A percentile compares a stretch with the other conserved stretches of the same genome.
Evolutionary conservation across 2,329 filamentous ascomycete genomes (phyloP).

Genomic region (Ilyonectria mors-panacis): DNA sequence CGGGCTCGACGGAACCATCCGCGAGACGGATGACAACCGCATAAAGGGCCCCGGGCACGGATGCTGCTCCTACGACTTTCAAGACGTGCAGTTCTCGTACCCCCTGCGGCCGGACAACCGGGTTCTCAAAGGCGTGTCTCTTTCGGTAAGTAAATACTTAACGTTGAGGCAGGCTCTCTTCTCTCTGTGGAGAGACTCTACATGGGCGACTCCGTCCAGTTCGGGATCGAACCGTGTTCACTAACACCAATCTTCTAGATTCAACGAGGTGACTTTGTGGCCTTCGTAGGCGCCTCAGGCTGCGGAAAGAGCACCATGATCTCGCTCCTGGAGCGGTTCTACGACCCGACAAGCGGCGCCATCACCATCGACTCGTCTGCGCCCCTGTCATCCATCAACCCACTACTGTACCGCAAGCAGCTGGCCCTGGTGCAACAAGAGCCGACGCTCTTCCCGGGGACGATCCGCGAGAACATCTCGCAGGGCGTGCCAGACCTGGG

Average conservation of each 20-base stretch:
- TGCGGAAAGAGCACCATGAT: conserved; percentile 74
- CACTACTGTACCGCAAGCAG: conserved; percentile 55
- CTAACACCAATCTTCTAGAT: conserved; percentile 56
- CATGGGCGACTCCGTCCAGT: no score
- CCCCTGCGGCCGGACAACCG: conserved; percentile 50
- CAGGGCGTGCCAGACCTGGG: background rate
- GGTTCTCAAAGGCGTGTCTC: conserved; percentile 46
- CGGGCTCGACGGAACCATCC: conserved; percentile 8
- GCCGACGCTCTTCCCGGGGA: conserved; percentile 79
- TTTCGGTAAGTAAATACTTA: conserved; percentile 59
- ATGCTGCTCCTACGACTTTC: conserved; percentile 10
- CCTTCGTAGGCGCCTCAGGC: conserved; percentile 63
- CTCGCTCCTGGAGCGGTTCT: conserved; percentile 61
- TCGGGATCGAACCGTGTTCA: no score
- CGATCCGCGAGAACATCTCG: conserved; percentile 83
- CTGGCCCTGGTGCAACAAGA: conserved; percentile 71
- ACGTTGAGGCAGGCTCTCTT: no score
- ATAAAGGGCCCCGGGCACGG: background rate
- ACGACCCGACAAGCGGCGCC: conserved; percentile 57
- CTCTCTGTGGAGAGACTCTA: no score
- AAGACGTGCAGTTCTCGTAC: conserved; percentile 24
- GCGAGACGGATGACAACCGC: background rate
- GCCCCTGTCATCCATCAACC: no score
- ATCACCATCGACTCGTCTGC: conserved; percentile 59
- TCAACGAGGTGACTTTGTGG: conserved; percentile 62